phyloP scores from a whole-genome alignment of 2,329 filamentous ascomycete species.

The Huntiella savannae region DNA sequence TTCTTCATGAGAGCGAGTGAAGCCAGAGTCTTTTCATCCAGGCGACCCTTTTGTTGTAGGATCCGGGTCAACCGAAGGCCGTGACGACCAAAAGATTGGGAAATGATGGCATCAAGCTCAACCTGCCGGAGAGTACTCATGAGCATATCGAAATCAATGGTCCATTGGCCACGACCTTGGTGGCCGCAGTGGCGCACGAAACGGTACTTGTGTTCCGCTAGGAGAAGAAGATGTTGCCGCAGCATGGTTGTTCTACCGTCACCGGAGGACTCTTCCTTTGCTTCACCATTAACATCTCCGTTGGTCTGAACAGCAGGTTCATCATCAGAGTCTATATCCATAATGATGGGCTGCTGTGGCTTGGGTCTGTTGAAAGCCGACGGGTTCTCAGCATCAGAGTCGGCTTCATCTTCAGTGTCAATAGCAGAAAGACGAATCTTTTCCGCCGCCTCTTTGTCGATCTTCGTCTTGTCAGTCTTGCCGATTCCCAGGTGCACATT shows the following conservation, averaged over 20 bases:
- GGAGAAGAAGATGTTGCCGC: slow-evolving; percentile 50
- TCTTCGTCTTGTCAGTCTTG: slow-evolving; percentile 28
- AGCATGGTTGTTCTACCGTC: slow-evolving; percentile 10
- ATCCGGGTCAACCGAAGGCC: slow-evolving; percentile 74
- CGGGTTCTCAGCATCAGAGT: slow-evolving; percentile 15
- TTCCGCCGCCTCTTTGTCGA: slow-evolving; percentile 28
- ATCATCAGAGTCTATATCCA: slow-evolving; percentile 16
- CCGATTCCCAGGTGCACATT: slow-evolving; percentile 40
- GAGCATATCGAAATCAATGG: slow-evolving; percentile 61
- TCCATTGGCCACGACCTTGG: slow-evolving; percentile 54
- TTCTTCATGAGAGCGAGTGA: slow-evolving; percentile 68
- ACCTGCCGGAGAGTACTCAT: slow-evolving; percentile 50
- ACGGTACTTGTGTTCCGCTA: slow-evolving; percentile 47
- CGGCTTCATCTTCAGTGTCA: slow-evolving; percentile 19
- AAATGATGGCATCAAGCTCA: slow-evolving; percentile 67
- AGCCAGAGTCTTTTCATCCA: slow-evolving; percentile 84
- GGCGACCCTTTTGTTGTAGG: slow-evolving; percentile 66
- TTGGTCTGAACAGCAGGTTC: background rate
- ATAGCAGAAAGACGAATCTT: slow-evolving; percentile 21
- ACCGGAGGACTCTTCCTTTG: slow-evolving; percentile 27
- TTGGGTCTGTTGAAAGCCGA: background rate
- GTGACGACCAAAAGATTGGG: slow-evolving; percentile 54
- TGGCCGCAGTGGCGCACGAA: slow-evolving; percentile 51
- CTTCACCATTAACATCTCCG: slow-evolving; percentile 17
- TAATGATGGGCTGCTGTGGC: background rate